Evolutionary conservation across 306 rosid species (phyloP).

Genomic region (Castanea mollissima): DNA sequence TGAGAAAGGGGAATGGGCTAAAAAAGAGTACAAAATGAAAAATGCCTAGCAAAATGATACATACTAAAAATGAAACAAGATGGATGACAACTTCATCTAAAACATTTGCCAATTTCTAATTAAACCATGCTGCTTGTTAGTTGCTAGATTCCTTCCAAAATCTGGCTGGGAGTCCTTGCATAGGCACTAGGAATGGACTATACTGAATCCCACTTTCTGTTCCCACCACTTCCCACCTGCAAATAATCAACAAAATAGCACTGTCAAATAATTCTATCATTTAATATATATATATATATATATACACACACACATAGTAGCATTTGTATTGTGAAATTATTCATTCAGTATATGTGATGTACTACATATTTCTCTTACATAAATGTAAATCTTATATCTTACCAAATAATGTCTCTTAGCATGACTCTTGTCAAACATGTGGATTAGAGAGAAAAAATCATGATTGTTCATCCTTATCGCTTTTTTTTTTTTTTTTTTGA

Average conservation of each 20-base stretch:
- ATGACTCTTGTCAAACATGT: background rate
- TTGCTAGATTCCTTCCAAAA: conserved; percentile 62
- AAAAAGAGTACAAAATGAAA: conserved; percentile 9
- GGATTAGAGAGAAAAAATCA: background rate
- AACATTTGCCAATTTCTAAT: background rate
- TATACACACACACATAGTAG: too few species aligned
- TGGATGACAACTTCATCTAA: conserved; percentile 4
- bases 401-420: too few species aligned
- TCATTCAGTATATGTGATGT: too few species aligned
- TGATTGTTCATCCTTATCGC: too few species aligned
- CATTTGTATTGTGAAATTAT: too few species aligned
- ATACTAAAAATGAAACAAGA: background rate
- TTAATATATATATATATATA: too few species aligned
- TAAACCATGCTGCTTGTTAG: conserved; percentile 30
- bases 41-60: conserved; percentile 21
- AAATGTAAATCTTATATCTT: too few species aligned
- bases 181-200: conserved; percentile 85
- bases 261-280: background rate
- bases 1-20: conserved; percentile 14
- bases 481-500: too few species aligned
- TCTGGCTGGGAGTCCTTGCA: conserved; percentile 71
- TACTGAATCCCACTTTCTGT: conserved; percentile 62
- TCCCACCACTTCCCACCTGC: conserved; percentile 85
- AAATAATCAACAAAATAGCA: conserved; percentile 14
- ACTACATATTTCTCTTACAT: too few species aligned